These are phyloP conservation scores for Syzygium oleosum DNA, from an alignment of 345 rosid species.

Conservation along the genomic window DNA sequence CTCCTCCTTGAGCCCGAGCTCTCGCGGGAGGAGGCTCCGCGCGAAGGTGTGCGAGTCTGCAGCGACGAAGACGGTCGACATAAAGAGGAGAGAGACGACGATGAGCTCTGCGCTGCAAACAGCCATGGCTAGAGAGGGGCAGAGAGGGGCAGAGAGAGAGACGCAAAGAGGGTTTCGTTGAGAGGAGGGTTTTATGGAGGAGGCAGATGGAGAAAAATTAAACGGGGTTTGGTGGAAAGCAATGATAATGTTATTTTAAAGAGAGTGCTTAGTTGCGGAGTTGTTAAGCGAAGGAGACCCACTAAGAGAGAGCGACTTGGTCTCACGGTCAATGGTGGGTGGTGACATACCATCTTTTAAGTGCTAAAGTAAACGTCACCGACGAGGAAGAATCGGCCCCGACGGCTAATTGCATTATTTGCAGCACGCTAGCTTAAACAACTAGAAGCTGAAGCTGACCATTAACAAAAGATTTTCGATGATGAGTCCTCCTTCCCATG, in stretches of 20 bases:
- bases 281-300: neutral
- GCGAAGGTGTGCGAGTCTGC: slow-evolving; percentile 15
- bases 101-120: slow-evolving; percentile 2
- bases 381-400: no score
- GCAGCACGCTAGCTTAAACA: no score
- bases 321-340: neutral
- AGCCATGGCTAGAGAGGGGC: neutral
- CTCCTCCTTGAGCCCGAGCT: slow-evolving; percentile 19
- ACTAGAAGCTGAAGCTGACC: neutral
- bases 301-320: neutral
- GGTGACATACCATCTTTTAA: no score
- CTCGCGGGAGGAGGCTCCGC: slow-evolving; percentile 4
- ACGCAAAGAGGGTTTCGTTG: neutral
- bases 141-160: neutral
- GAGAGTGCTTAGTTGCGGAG: neutral
- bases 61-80: neutral
- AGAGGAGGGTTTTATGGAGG: neutral
- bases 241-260: neutral
- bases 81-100: neutral
- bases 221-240: neutral
- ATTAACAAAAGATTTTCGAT: no score
- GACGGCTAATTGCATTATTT: no score
- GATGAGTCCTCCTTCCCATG: no score
- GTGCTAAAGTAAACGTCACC: no score
- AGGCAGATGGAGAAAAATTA: neutral